These are phyloP conservation scores for Cardamine chenopodiifolia DNA, from an alignment of 345 rosid species.

Conservation along the genomic window DNA sequence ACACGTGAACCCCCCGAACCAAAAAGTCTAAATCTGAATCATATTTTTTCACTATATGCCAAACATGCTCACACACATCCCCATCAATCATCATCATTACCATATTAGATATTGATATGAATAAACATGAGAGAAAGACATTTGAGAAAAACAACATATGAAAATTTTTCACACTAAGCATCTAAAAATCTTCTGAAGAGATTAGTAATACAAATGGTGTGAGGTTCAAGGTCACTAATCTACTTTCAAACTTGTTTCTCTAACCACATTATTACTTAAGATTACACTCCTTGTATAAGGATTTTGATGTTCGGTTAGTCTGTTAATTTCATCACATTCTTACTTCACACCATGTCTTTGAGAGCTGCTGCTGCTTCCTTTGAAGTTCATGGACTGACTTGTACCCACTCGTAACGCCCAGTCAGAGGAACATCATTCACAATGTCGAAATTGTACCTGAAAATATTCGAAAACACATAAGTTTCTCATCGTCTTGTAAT, in stretches of 20 bases:
- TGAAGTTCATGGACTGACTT: conserved; percentile 49
- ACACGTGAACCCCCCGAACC: conserved; percentile 30
- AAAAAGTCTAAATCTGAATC: conserved; percentile 10
- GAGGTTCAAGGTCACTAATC: conserved; percentile 35
- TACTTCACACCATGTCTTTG: conserved; percentile 28
- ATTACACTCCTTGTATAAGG: conserved; percentile 27
- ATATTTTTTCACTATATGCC: conserved; percentile 26
- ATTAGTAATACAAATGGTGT: conserved; percentile 39
- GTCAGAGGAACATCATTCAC: conserved; percentile 69
- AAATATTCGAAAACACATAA: background rate
- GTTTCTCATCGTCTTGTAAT: background rate
- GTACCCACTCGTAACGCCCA: conserved; percentile 83
- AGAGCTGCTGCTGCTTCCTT: conserved; percentile 14
- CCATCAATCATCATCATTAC: conserved; percentile 34
- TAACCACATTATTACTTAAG: conserved; percentile 43
- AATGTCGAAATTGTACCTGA: conserved; percentile 85
- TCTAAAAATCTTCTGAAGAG: conserved; percentile 26
- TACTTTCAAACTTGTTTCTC: conserved; percentile 32
- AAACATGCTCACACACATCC: conserved; percentile 29
- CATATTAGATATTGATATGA: background rate
- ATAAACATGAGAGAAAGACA: conserved; percentile 28
- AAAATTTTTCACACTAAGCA: conserved; percentile 12
- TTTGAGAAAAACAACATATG: conserved; percentile 13
- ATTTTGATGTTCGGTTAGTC: conserved; percentile 37
- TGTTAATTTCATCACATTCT: conserved; percentile 40